Base-by-base conservation (phyloP, 2,329 filamentous ascomycete genomes). In the Fusarium nanum region DNA sequence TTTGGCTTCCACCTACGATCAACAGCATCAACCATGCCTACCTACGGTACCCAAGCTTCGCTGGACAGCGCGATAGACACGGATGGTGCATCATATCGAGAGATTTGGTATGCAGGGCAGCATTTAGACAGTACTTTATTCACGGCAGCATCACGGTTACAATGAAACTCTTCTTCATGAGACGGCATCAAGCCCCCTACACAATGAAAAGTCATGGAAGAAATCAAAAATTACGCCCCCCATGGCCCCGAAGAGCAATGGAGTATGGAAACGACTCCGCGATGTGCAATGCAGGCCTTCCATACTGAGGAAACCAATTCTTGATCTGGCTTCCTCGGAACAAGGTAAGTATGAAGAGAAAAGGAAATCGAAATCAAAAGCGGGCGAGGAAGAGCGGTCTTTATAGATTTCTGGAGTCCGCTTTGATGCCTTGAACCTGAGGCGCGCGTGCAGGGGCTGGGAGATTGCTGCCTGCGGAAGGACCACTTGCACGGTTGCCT, bases 321-420 rank as follows among this genome's bases (percentile, higher is more conserved):
- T 75, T 85, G 84, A 86, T 76, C 83, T 77, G 78, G 79, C 74
- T 65, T 73, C 62, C 73, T 78, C 80, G 77, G 76, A 80, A 81
- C 81, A 86, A 86, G 83, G 83, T 86, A 86, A 86, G 84, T 86
- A 85, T 86, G 81, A 84, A 82, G 80, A 83, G 78, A 70, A 76
- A 81, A 79, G 69, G 76, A 75, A 70, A 77, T 77, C 71, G 66
- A 57, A 56, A 42, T 12, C 5, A 45, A 53, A 22, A 68, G 9
- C 56, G 34, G 7, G 25, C 68, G 48, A 30, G 25, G 42, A 60
- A 47, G 9, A 23, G 22, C 20, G 23, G 10, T 0, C 59, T 82
- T 78, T 82, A 82, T 82, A 81, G 68, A 60, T 61, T 37, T 32
- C 8, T n/a, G 44, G 30, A 25, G 16, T 10, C 9, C 1, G 4